Evolutionary conservation across 2,329 filamentous ascomycete genomes (phyloP), one percentile per base, ranked within the genome.

Genomic region (Emmonsiellopsis sp.): DNA sequence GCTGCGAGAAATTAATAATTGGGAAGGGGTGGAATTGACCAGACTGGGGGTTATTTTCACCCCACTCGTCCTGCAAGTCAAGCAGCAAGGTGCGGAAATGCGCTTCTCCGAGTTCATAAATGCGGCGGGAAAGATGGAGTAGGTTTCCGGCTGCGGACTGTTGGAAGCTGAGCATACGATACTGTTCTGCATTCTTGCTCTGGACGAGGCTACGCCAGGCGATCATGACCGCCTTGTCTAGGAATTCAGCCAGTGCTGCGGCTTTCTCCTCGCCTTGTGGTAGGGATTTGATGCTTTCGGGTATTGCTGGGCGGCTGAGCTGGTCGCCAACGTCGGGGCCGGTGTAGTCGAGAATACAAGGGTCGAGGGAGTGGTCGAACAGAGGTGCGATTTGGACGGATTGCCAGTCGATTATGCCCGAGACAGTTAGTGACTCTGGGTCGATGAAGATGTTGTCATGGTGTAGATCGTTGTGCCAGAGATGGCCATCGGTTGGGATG

Each of bases 401-500:
- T 53, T 68, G 63, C 65, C 63, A 68, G 56, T 67, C 62, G 31
- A 68, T 65, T 6, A 68, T 65, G 9, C 60, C 57, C 4, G 61
- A 60, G 21, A 68, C 63, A 5, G 53, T 58, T 52, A 51, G 58
- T 1, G 61, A 58, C 6, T 60, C 10, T 17, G 61, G 63, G 55
- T 68, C 65, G 33, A 68, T 59, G 32, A 68, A 69, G 50, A 68
- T 55, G 53, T 66, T 67, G 21, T 63, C 61, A 56, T 60, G 56
- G 47, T 66, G 61, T 21, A 66, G 53, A 58, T 66, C 61, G 54
- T 63, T 57, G 53, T 66, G 63, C 62, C 63, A 68, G 49, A 67
- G 57, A 53, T 51, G 55, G 2, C 61, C 59, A 2, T 34, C 61
- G 33, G 54, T 60, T 2, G 36, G 17, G 5, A 37, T n/a, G 34